phyloP scores from a whole-genome alignment of 2,329 filamentous ascomycete genomes.

The Lecanicillium sp. region DNA sequence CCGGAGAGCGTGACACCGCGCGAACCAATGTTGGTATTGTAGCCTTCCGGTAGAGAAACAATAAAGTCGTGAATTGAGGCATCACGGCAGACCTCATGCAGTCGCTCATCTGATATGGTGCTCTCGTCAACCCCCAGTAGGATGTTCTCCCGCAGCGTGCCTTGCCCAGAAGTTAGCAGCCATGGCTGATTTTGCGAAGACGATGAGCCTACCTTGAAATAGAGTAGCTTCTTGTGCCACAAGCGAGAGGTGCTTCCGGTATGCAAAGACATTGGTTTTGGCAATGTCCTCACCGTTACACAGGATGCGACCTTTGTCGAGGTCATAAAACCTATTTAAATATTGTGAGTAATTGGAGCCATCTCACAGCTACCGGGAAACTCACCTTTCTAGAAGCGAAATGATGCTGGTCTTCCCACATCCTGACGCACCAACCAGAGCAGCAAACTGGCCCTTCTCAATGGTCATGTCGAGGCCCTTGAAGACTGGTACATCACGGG shows the following conservation, averaged over 20 bases:
- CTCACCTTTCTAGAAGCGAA: slow-evolving; percentile 44
- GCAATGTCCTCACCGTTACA: slow-evolving; percentile 54
- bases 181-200: background rate
- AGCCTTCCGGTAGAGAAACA: slow-evolving; percentile 56
- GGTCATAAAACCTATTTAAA: slow-evolving; percentile 56
- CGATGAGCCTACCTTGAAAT: slow-evolving; percentile 45
- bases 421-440: slow-evolving; percentile 61
- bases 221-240: slow-evolving; percentile 69
- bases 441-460: slow-evolving; percentile 60
- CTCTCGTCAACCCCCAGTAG: slow-evolving; percentile 52
- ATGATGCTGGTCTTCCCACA: slow-evolving; percentile 69
- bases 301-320: slow-evolving; percentile 53
- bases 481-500: slow-evolving; percentile 48
- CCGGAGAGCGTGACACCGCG: slow-evolving; percentile 59
- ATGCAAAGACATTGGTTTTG: slow-evolving; percentile 49
- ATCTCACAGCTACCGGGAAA: background rate
- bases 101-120: slow-evolving; percentile 39
- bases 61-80: slow-evolving; percentile 68
- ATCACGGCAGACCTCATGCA: slow-evolving; percentile 46
- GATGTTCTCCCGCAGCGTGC: slow-evolving; percentile 61
- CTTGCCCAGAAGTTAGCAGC: slow-evolving; percentile 15
- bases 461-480: slow-evolving; percentile 55
- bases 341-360: no score
- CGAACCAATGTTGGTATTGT: slow-evolving; percentile 59
- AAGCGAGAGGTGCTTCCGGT: slow-evolving; percentile 57